Conservation (phyloP, 768 basidiomycete genomes). For the Lactarius akahatsu region DNA sequence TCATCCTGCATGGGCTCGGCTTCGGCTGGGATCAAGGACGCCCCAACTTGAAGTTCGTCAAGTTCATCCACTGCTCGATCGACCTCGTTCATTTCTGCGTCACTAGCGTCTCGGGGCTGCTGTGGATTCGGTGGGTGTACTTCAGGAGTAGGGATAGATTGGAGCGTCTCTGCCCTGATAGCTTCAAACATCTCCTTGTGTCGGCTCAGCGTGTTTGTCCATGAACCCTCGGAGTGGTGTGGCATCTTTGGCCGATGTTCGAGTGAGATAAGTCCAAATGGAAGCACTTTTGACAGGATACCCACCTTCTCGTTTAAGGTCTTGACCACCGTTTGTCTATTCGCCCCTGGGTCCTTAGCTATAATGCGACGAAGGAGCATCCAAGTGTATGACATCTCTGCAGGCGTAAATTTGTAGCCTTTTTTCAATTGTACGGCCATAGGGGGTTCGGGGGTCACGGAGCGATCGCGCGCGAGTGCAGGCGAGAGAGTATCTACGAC, state of each 20-base stretch:
- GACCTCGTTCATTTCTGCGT: conserved; percentile 9
- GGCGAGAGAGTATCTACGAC: conserved; percentile 5
- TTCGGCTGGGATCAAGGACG: conserved; percentile 10
- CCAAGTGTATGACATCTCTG: conserved; percentile 26
- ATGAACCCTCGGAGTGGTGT: conserved; percentile 53
- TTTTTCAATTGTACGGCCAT: conserved; percentile 12
- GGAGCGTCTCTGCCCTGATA: conserved; percentile 36
- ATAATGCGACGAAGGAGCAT: conserved; percentile 21
- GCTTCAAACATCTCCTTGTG: conserved; percentile 44
- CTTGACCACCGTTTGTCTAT: background rate
- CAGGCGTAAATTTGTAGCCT: conserved; percentile 24
- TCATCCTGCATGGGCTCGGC: conserved; percentile 14
- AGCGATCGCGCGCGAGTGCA: background rate
- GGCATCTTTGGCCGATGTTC: conserved; percentile 47
- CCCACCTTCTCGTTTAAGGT: conserved; percentile 19
- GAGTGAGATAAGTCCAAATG: background rate
- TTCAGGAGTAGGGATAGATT: background rate
- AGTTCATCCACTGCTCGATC: conserved; percentile 11
- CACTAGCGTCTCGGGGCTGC: background rate
- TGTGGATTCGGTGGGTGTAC: background rate
- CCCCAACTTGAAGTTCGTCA: conserved; percentile 22
- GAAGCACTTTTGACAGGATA: background rate
- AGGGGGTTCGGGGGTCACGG: conserved; percentile 19
- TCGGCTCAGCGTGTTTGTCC: conserved; percentile 44
- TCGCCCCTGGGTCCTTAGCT: conserved; percentile 6